phyloP scores from a whole-genome alignment of 2,329 filamentous ascomycete genomes.

The Exophiala calicioides region DNA sequence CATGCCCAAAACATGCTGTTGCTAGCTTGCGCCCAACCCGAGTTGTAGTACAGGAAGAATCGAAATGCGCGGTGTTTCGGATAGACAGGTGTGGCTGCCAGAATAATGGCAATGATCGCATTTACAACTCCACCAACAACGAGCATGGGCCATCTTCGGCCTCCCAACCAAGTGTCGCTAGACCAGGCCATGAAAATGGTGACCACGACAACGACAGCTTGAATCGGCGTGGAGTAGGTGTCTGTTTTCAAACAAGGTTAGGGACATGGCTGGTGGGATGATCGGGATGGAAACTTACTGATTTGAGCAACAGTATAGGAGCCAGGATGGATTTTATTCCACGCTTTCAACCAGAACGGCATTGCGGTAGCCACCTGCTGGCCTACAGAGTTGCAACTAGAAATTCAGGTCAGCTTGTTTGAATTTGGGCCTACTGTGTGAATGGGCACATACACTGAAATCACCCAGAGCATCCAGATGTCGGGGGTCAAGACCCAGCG shows the following conservation, averaged over 20 bases:
- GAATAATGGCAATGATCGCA: neutral
- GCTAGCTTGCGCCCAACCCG: slow-evolving; percentile 1
- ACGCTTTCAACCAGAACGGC: slow-evolving; percentile 7
- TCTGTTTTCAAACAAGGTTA: neutral
- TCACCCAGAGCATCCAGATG: slow-evolving; percentile 4
- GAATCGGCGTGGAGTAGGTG: slow-evolving; percentile 5
- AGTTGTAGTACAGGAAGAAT: slow-evolving; percentile 1
- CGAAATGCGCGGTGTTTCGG: neutral
- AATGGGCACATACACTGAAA: neutral
- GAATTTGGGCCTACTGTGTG: neutral
- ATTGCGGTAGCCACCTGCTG: neutral
- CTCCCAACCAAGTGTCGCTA: slow-evolving; percentile 5
- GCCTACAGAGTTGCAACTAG: slow-evolving; percentile 2
- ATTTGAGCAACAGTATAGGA: slow-evolving; percentile 7
- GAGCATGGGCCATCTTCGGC: slow-evolving; percentile 5
- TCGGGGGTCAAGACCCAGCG: slow-evolving; percentile 6
- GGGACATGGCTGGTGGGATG: neutral
- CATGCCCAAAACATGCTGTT: slow-evolving; percentile 9
- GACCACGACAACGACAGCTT: slow-evolving; percentile 1
- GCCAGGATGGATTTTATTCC: slow-evolving; percentile 1
- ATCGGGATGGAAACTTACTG: slow-evolving; percentile 1
- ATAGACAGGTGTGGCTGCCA: slow-evolving; percentile 2
- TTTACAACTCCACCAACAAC: neutral
- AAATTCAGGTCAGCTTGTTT: neutral
- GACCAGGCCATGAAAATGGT: slow-evolving; percentile 2